Base-by-base conservation (phyloP, 306 rosid genomes). In the Lathyrus oleraceus region DNA sequence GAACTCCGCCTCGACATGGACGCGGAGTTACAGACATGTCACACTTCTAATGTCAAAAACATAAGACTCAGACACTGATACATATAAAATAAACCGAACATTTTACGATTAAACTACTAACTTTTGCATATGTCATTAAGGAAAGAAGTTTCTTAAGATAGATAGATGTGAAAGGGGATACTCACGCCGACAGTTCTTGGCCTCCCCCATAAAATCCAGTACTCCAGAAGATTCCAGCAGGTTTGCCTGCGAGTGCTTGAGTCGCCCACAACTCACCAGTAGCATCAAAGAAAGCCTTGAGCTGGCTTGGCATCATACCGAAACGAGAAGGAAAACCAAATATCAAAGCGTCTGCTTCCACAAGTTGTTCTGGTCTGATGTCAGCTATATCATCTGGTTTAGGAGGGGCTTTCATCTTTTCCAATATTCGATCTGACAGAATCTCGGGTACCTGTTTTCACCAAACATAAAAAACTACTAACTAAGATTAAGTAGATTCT, bases 221-320 rank as follows among this genome's bases (percentile, higher is more conserved):
- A 75, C 98, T 93, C 98, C 96, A 93, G 74, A 93, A 93, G 76
- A 93, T 78, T 70, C 98, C 98, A 36, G 97, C 98, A 70, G 97
- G 98, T 70, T 93, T 93, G 23, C 98, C 97, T 23, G 98, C 96
- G 45, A 93, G 94, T 32, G 90, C 85, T 88, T 93, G 97, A 17
- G 84, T 85, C 72, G 68, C 72, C 98, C 98, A 88, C 56, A 94
- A 51, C 76, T 75, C 86, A 16, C 67, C 6, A 40, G 95, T 85
- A 70, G 92, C 87, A 40, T 88, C 98, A 66, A 94, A 94, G 83
- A 90, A 88, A 69, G 97, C 96, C 81, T 78, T 88, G 61, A 83
- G 66, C 73, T 87, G 98, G n/a, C 96, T 83, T 8, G 97, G 90
- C 98, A 94, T 94, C 70, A 94, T 85, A 2, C 98, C 98, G 8